A percentile compares a stretch with the other conserved stretches of the same genome.
phyloP scores from a whole-genome alignment of 2,329 filamentous ascomycete species.

The Trichoderma sp. region DNA sequence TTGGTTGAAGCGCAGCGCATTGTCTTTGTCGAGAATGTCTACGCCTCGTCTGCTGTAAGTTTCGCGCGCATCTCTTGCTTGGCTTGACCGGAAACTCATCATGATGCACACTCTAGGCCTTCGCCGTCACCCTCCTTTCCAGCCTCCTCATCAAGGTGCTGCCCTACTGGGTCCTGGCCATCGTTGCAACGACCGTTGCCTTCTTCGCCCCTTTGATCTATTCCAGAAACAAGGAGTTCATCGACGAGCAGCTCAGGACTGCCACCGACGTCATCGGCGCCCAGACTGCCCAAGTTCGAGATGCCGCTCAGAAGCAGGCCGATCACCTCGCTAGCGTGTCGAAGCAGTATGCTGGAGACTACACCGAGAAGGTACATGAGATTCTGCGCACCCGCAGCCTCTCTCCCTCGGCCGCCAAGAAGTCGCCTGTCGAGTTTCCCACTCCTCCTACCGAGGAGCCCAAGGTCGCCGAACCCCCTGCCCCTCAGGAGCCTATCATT shows the following conservation, averaged over 20 bases:
- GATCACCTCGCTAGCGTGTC: constrained; percentile 63
- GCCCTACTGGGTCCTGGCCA: constrained; percentile 68
- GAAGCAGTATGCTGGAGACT: constrained; percentile 70
- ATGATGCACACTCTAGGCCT: constrained; percentile 50
- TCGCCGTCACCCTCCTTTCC: constrained; percentile 62
- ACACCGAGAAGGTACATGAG: constrained; percentile 68
- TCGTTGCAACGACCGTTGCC: constrained; percentile 60
- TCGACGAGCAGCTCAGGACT: constrained; percentile 63
- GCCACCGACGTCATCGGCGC: constrained; percentile 60
- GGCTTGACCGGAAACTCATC: neutral
- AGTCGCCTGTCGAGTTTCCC: constrained; percentile 44
- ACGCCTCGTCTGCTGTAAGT: constrained; percentile 62
- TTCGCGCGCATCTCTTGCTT: neutral
- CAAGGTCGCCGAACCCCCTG: constrained; percentile 33
- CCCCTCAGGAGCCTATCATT: constrained; percentile 38
- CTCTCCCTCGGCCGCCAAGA: constrained; percentile 47
- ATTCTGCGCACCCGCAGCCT: constrained; percentile 57
- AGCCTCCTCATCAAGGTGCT: constrained; percentile 71
- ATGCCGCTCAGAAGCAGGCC: constrained; percentile 65
- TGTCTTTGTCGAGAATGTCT: constrained; percentile 67
- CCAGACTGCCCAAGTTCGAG: constrained; percentile 65
- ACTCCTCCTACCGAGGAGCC: constrained; percentile 45
- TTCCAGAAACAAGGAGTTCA: constrained; percentile 68
- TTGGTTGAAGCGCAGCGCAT: constrained; percentile 70
- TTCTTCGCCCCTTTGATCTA: constrained; percentile 68